phyloP scores from a whole-genome alignment of 1,284 basidiomycete species.

The Nidula niveotomentosa region DNA sequence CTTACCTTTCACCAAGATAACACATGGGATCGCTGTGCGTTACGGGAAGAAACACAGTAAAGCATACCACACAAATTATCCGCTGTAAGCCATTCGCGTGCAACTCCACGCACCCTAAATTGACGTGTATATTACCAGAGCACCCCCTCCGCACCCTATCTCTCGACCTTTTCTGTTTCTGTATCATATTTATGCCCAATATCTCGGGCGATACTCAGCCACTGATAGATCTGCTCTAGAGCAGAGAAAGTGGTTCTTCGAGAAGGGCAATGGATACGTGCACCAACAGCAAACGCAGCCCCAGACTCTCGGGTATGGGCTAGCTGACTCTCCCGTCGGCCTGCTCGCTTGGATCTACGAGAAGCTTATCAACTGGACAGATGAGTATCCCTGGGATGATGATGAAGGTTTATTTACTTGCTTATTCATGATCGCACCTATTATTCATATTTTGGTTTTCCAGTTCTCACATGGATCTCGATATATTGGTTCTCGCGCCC shows the following conservation, averaged over 20 bases:
- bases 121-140: conserved; percentile 1
- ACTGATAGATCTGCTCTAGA: conserved; percentile 34
- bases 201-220: conserved; percentile 7
- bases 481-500: conserved; percentile 55
- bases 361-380: conserved; percentile 37
- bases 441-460: not conserved
- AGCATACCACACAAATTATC: conserved; percentile 31
- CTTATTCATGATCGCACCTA: not conserved
- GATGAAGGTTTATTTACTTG: conserved; percentile 35
- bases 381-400: conserved; percentile 45
- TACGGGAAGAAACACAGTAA: conserved; percentile 36
- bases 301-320: conserved; percentile 53
- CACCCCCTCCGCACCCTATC: conserved; percentile 10
- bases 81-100: conserved; percentile 12
- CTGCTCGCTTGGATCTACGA: conserved; percentile 49
- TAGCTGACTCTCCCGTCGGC: conserved; percentile 54
- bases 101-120: not conserved
- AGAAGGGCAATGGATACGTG: conserved; percentile 37
- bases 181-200: conserved; percentile 16
- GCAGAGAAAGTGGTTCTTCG: conserved; percentile 23
- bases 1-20: conserved; percentile 27
- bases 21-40: conserved; percentile 31
- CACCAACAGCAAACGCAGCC: conserved; percentile 41
- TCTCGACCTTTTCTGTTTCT: conserved; percentile 18
- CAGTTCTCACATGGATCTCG: conserved; percentile 57